A percentile compares a stretch with the other conserved stretches of the same genome.
Conservation (phyloP, 2,329 filamentous ascomycete species). For the Aspergillus ruber region DNA sequence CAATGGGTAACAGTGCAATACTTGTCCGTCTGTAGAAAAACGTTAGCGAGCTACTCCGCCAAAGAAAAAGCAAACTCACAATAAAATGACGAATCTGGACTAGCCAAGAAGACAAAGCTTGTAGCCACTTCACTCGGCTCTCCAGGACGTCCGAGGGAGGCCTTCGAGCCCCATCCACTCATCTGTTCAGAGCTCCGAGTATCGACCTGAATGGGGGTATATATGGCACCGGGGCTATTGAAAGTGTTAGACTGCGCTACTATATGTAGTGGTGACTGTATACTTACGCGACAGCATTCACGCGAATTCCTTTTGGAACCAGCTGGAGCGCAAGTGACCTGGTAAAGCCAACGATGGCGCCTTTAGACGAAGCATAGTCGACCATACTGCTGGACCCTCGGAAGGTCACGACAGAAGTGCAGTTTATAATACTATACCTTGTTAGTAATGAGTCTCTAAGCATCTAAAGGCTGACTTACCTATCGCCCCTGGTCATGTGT, state of each 20-base stretch:
- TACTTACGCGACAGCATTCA: conserved; percentile 43
- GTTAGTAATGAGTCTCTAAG: not conserved
- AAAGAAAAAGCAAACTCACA: conserved; percentile 19
- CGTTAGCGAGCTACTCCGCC: not conserved
- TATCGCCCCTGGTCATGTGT: conserved; percentile 48
- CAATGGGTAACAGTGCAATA: conserved; percentile 29
- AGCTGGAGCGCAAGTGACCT: conserved; percentile 48
- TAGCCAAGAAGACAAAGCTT: conserved; percentile 36
- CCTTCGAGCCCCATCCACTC: conserved; percentile 24
- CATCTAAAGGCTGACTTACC: conserved; percentile 24
- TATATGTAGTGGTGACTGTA: not conserved
- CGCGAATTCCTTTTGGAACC: conserved; percentile 51
- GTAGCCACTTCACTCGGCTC: conserved; percentile 36
- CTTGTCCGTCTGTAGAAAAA: conserved; percentile 24
- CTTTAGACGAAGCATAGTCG: conserved; percentile 55
- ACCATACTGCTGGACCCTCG: conserved; percentile 46
- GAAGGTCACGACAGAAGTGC: conserved; percentile 50
- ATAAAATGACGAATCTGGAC: conserved; percentile 27
- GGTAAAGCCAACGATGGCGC: conserved; percentile 53
- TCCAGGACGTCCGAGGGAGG: conserved; percentile 28
- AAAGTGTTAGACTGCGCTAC: not conserved
- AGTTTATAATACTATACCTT: conserved; percentile 49
- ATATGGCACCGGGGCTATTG: conserved; percentile 26
- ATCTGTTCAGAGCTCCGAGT: conserved; percentile 29
- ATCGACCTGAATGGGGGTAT: conserved; percentile 31